Conservation (phyloP, 83 land plant genomes). For the Diphasiastrum complanatum region DNA sequence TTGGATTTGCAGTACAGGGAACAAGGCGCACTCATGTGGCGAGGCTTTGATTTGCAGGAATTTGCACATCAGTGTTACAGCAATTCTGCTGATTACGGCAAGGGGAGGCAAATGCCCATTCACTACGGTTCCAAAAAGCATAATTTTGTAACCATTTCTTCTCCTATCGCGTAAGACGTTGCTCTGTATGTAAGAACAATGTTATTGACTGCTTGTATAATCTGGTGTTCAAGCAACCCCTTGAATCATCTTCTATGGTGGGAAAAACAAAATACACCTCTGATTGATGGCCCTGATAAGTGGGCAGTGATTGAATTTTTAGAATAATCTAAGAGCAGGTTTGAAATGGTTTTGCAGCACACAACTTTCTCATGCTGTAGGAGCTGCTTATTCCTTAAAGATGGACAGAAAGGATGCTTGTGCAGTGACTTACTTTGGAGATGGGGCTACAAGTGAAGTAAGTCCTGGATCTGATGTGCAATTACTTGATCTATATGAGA, state of each 20-base stretch:
- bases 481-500: too few relatives aligned
- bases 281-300: too few relatives aligned
- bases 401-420: constrained; percentile 27
- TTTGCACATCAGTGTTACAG: constrained; percentile 14
- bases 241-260: too few relatives aligned
- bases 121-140: constrained; percentile 10
- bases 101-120: constrained; percentile 11
- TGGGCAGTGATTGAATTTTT: too few relatives aligned
- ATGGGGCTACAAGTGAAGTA: constrained; percentile 34
- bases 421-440: constrained; percentile 31
- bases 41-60: constrained; percentile 1
- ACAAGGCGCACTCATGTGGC: constrained; percentile 14
- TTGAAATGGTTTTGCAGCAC: too few relatives aligned
- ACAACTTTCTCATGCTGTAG: constrained; percentile 38
- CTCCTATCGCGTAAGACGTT: constrained; percentile 14
- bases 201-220: too few relatives aligned
- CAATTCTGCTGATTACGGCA: constrained; percentile 7
- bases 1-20: constrained; percentile 8
- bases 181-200: too few relatives aligned
- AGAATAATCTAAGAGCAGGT: too few relatives aligned
- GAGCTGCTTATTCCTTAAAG: constrained; percentile 33
- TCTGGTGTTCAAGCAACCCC: too few relatives aligned
- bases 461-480: too few relatives aligned
- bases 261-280: too few relatives aligned
- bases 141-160: constrained; percentile 4